Base-by-base conservation (phyloP, 139 green algal genomes). In the Mychonastes homosphaera region DNA sequence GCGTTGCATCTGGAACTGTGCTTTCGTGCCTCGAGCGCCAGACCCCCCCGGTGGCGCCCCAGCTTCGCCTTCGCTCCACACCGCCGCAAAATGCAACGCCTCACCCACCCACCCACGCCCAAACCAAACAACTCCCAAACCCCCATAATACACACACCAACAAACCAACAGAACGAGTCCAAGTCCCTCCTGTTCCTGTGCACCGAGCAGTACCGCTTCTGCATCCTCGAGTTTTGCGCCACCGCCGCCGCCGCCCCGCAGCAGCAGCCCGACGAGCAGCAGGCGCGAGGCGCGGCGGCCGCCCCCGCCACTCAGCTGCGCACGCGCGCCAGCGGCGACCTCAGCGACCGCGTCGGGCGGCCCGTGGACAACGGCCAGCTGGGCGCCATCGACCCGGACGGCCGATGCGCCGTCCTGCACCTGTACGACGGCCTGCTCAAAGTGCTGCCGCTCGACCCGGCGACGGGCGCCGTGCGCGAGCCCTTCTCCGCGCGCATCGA, bases 391-490 rank as follows among this genome's bases (percentile, higher is more conserved):
- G 89, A 96, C 64, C 80, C 87, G 6, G 63, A 80, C 7, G 83
- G 71, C 53, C 70, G 81, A 6, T 46, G 83, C 9, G 88, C 96
- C 29, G 92, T 69, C 8, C 65, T 98, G 46, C 91, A 98, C 71
- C 72, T 98, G 35, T 99, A 99, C 60, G 85, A 96, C 49, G 92
- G 92, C 19, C 68, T 92, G 8, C 74, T 99, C 62, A 97, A 98
- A 80, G 84, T 94, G 38, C 86, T 94, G 3, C 83, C 88, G 30
- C 74, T 95, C 41, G 73, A 79, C 45, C 47, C 59, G 15, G 5
- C 7, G 10, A 71, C 60, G 1, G 79, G 82, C 4, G 38, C 70
- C 7, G 64, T 94, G 39, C 60, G 74, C 24, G 81, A 96, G 62
- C 82, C 85, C 1, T 96, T 89, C 74, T 95, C 90, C 70, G 64